phyloP scores from a whole-genome alignment of 2,329 filamentous ascomycete genomes.

The Tolypocladium paradoxum region DNA sequence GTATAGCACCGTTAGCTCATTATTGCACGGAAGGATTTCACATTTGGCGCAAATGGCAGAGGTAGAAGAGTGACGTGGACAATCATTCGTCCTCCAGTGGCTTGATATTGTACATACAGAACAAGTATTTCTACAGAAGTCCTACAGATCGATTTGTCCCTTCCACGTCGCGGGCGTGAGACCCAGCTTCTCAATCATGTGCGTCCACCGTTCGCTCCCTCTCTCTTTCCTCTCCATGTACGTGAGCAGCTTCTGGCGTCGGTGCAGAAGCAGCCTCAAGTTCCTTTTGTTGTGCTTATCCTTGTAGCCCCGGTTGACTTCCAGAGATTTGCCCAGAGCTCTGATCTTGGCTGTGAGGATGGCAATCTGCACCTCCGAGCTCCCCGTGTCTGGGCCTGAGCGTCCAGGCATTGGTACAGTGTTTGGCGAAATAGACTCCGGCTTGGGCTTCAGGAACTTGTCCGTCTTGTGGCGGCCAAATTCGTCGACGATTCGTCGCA shows the following conservation, averaged over 20 bases:
- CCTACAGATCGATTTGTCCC: conserved; percentile 57
- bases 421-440: conserved; percentile 32
- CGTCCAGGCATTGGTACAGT: conserved; percentile 37
- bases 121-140: conserved; percentile 31
- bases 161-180: conserved; percentile 83
- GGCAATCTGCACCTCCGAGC: conserved; percentile 93
- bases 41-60: conserved; percentile 21
- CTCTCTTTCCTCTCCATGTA: conserved; percentile 87
- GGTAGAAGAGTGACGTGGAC: conserved; percentile 8
- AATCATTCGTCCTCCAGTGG: conserved; percentile 15
- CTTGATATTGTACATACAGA: conserved; percentile 40
- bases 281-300: conserved; percentile 95
- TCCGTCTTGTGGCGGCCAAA: conserved; percentile 94
- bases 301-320: conserved; percentile 57
- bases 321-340: conserved; percentile 61
- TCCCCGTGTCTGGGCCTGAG: conserved; percentile 86
- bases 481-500: conserved; percentile 70
- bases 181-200: conserved; percentile 75
- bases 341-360: conserved; percentile 93
- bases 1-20: conserved; percentile 28
- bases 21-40: conserved; percentile 23
- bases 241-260: conserved; percentile 73
- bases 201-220: conserved; percentile 80
- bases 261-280: conserved; percentile 73
- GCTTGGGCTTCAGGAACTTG: conserved; percentile 50